Base-by-base conservation (phyloP, 2,329 filamentous ascomycete genomes). In the Sporothrix schenckii region DNA sequence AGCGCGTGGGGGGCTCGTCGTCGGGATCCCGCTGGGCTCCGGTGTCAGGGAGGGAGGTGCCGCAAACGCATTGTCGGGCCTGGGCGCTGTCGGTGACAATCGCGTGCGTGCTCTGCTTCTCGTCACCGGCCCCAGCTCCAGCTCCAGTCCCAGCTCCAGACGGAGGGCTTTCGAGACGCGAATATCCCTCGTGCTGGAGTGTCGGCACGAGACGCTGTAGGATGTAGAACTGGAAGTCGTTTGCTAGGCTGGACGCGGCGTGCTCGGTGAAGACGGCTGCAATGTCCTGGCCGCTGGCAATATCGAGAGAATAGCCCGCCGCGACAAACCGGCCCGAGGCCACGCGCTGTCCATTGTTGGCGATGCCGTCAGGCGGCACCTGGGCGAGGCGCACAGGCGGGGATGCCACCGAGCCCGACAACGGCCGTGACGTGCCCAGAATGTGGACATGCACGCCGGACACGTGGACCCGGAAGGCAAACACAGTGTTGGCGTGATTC, bases 1-100 rank as follows among this genome's bases (percentile, higher is more conserved):
- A 44, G n/a, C 58, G 58, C 7, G 39, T 63, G 10, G 58, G 39
- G n/a, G 58, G 39, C n/a, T 63, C 58, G 13, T 63, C 58, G n/a
- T 63, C 58, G 11, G 39, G 58, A 19, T 63, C 58, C 4, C 13
- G 58, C 7, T 63, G 10, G 39, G 13, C 30, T 11, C n/a, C 39
- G 4, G 10, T 24, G 11, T 10, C 11, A 3, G 58, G 39, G 16
- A 63, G n/a, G 7, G 13, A 63, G 21, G 58, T 39, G 39, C 58
- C 58, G 21, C 58, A 63, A 10, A 63, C 11, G 21, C 58, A 63
- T 39, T 63, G 58, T 5, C 19, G 58, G n/a, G 58, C 41, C 13
- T 44, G 39, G n/a, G 10, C 39, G 21, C 19, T 16, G 58, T 47
- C 58, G n/a, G 13, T 24, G 11, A 63, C 39, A 13, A 63, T 47